Evolutionary conservation across 164 flowering plant genomes (phyloP).

Genomic region (Aristolochia contorta): DNA sequence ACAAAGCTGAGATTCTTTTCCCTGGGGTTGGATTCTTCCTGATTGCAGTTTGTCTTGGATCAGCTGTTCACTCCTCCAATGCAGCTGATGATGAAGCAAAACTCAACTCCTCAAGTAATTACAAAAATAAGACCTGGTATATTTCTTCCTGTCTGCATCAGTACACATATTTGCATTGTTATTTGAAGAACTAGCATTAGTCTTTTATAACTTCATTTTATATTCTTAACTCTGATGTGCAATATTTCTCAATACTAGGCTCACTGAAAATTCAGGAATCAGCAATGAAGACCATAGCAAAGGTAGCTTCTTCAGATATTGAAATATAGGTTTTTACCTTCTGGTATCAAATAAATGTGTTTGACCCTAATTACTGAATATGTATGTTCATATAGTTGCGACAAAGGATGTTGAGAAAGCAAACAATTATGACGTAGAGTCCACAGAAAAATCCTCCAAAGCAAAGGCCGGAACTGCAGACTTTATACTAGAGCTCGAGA

Average conservation of each 20-base stretch:
- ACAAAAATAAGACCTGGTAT: conserved; percentile 25
- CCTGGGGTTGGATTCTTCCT: conserved; percentile 85
- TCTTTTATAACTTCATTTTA: too few relatives aligned
- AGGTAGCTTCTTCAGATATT: conserved; percentile 8
- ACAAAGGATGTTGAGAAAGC: conserved; percentile 31
- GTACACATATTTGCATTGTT: background rate
- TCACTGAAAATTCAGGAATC: conserved; percentile 4
- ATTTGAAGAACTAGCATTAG: too few relatives aligned
- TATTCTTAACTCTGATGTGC: too few relatives aligned
- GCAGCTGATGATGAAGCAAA: conserved; percentile 53
- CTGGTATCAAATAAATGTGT: background rate
- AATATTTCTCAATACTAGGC: conserved; percentile 7
- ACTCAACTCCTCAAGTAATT: conserved; percentile 24
- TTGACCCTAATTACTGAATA: background rate
- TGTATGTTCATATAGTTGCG: conserved; percentile 9
- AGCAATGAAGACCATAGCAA: conserved; percentile 4
- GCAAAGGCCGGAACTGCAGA: conserved; percentile 62
- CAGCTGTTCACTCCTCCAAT: conserved; percentile 74
- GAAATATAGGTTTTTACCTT: background rate
- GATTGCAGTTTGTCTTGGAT: conserved; percentile 65
- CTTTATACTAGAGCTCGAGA: conserved; percentile 62
- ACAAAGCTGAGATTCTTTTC: conserved; percentile 76
- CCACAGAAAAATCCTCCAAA: conserved; percentile 10
- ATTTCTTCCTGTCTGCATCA: conserved; percentile 1
- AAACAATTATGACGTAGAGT: background rate